phyloP scores from a whole-genome alignment of 305 asterid genomes.

The Fraxinus albicans region DNA sequence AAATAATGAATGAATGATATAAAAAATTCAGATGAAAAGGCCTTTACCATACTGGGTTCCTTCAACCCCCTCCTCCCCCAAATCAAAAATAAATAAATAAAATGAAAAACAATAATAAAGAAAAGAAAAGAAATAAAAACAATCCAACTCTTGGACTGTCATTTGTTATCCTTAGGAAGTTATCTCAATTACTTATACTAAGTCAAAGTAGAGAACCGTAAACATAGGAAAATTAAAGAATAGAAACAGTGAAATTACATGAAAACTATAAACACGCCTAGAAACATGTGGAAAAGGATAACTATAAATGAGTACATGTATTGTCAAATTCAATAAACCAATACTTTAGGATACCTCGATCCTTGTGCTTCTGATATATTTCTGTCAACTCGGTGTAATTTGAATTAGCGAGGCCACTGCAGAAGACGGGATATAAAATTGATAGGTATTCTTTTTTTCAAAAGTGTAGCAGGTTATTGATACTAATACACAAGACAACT shows the following conservation, averaged over 20 bases:
- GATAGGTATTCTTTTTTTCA: not conserved
- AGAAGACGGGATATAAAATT: constrained; percentile 22
- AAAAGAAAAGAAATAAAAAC: not conserved
- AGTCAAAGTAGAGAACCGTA: not conserved
- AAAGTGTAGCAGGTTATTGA: not conserved
- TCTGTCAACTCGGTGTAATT: constrained; percentile 73
- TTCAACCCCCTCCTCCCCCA: not conserved
- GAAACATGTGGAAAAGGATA: not conserved
- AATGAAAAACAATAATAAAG: not conserved
- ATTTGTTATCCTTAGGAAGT: not conserved
- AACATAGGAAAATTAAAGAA: not conserved
- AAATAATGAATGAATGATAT: not conserved
- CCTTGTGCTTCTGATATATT: constrained; percentile 71
- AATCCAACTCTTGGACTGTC: not conserved
- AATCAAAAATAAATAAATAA: not conserved
- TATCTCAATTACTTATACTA: not conserved
- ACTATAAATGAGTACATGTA: not conserved
- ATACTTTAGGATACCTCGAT: constrained; percentile 51
- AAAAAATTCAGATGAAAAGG: not conserved
- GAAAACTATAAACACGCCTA: not conserved
- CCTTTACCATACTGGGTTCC: not conserved
- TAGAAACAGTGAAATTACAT: not conserved
- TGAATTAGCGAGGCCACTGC: constrained; percentile 87
- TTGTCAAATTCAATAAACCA: not conserved
- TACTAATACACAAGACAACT: not conserved